Conservation (phyloP, 306 rosid genomes). For the Arachis hypogaea region DNA sequence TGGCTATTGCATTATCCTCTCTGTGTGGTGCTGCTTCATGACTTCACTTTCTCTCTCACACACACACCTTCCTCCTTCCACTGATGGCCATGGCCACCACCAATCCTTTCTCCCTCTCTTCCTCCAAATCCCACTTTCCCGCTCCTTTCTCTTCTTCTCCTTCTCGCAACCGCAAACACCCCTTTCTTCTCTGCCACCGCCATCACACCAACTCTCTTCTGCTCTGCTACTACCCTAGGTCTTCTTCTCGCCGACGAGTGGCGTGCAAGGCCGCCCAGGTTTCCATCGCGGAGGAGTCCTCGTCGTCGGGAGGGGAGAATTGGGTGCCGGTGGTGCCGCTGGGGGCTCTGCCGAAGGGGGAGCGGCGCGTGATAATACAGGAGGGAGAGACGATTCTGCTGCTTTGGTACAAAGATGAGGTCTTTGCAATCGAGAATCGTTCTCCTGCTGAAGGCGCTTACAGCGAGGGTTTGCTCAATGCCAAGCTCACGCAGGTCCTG, state of each 20-base stretch:
- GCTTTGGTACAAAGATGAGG: conserved; percentile 80
- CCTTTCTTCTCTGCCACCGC: conserved; percentile 25
- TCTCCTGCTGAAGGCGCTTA: conserved; percentile 99
- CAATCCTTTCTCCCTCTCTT: conserved; percentile 47
- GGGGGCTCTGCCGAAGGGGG: conserved; percentile 86
- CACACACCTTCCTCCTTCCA: neutral
- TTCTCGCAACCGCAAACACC: conserved; percentile 25
- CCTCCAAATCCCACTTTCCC: conserved; percentile 10
- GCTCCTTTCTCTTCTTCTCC: neutral
- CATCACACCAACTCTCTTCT: conserved; percentile 5
- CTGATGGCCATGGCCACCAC: conserved; percentile 50
- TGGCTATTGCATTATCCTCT: conserved; percentile 29
- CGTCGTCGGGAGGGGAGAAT: conserved; percentile 52
- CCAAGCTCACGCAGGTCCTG: conserved; percentile 84
- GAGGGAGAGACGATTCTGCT: conserved; percentile 69
- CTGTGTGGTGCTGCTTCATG: conserved; percentile 10
- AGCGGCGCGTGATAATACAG: conserved; percentile 89
- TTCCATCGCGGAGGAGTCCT: conserved; percentile 61
- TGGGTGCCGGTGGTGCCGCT: conserved; percentile 97
- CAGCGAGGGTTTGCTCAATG: conserved; percentile 83
- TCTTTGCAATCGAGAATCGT: conserved; percentile 82
- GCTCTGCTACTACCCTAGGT: neutral
- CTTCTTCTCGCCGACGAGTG: conserved; percentile 10
- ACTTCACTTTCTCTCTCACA: conserved; percentile 13
- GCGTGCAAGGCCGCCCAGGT: conserved; percentile 71